Conservation (phyloP, 768 basidiomycete species). For the Saitozyma podzolica region DNA sequence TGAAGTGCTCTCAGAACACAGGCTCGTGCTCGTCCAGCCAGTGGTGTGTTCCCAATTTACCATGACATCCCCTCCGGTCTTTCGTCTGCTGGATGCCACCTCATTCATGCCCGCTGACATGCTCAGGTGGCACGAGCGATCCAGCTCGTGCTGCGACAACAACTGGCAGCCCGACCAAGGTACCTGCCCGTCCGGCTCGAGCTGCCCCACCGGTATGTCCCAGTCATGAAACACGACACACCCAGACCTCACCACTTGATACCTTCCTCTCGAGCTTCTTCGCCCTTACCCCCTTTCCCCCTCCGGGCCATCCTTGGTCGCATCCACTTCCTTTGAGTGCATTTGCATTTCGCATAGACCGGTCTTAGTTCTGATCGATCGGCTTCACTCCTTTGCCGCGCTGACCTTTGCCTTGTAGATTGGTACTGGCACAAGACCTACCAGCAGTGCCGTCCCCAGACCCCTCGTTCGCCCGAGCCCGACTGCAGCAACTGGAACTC, state of each 20-base stretch:
- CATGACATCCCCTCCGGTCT: no score
- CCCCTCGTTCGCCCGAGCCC: conserved; percentile 30
- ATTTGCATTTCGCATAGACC: no score
- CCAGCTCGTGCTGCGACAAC: conserved; percentile 28
- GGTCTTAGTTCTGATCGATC: no score
- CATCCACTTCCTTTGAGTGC: no score
- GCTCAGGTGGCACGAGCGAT: conserved; percentile 36
- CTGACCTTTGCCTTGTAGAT: conserved; percentile 5
- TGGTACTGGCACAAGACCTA: conserved; percentile 37
- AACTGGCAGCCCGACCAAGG: conserved; percentile 13
- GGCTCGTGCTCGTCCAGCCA: conserved; percentile 15
- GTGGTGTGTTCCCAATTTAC: conserved; percentile 20
- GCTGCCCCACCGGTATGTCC: conserved; percentile 32
- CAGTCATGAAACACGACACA: no score
- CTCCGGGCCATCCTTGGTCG: no score
- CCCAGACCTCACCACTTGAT: no score
- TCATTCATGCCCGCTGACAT: conserved; percentile 6
- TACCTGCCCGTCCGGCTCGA: conserved; percentile 26
- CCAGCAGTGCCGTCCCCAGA: conserved; percentile 28
- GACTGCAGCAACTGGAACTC: conserved; percentile 44
- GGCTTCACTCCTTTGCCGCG: no score
- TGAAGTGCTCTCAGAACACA: conserved; percentile 12
- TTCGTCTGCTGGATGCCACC: neutral
- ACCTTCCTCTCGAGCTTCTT: no score
- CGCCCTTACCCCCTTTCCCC: no score